A percentile compares a stretch with the other conserved stretches of the same genome.
These are phyloP conservation scores for Juncus inflexus DNA, from an alignment of 176 grass and related monocot genomes.

Conservation along the genomic window DNA sequence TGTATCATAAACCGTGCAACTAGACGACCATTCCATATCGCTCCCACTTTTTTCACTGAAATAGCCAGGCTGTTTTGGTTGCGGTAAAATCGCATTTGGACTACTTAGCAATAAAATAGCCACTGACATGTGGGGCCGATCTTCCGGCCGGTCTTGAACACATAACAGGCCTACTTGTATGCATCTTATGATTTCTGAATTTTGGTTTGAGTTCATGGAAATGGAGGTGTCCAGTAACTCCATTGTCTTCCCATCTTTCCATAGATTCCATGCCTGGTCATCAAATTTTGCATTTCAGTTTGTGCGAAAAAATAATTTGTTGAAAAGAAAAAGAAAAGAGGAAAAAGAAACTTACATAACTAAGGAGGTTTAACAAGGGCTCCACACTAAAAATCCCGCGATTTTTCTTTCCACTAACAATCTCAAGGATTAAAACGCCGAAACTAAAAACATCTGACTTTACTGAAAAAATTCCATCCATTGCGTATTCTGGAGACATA, in stretches of 20 bases:
- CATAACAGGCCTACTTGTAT: slow-evolving; percentile 72
- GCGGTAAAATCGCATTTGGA: slow-evolving; percentile 31
- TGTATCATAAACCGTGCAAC: slow-evolving; percentile 41
- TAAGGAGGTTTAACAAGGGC: slow-evolving; percentile 43
- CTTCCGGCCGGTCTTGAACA: slow-evolving; percentile 59
- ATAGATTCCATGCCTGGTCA: slow-evolving; percentile 61
- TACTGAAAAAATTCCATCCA: slow-evolving; percentile 81
- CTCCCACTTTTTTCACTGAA: slow-evolving; percentile 27
- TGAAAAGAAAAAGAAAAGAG: not conserved
- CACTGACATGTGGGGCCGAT: slow-evolving; percentile 58
- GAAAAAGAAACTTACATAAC: slow-evolving; percentile 38
- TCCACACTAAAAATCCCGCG: slow-evolving; percentile 37
- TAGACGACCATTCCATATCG: slow-evolving; percentile 38
- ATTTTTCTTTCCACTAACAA: slow-evolving; percentile 74
- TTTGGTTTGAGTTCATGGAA: slow-evolving; percentile 19
- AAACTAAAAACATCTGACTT: slow-evolving; percentile 92
- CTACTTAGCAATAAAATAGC: slow-evolving; percentile 61
- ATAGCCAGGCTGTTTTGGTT: slow-evolving; percentile 56
- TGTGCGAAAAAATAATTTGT: not conserved
- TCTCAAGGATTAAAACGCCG: slow-evolving; percentile 68
- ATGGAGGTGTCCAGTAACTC: slow-evolving; percentile 40
- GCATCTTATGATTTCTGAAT: slow-evolving; percentile 49
- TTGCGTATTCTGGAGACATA: slow-evolving; percentile 91
- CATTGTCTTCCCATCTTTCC: slow-evolving; percentile 48
- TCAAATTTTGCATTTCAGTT: not conserved